Evolutionary conservation across 2,329 filamentous ascomycete genomes (phyloP).

Genomic region (Hymenoscyphus albidus): DNA sequence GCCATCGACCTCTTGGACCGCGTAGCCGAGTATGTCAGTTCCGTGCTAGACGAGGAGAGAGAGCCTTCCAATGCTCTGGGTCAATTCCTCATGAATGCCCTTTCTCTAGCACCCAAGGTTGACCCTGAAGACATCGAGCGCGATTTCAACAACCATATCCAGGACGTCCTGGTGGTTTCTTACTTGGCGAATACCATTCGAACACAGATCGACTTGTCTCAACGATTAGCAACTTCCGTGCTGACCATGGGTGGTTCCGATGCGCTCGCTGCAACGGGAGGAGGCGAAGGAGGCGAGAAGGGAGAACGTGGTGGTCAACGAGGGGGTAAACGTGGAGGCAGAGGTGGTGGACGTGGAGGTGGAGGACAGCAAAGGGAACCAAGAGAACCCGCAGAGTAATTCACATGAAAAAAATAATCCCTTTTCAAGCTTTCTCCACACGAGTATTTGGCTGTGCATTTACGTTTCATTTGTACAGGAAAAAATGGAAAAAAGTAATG

Average conservation of each 20-base stretch:
- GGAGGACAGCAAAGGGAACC: slow-evolving; percentile 45
- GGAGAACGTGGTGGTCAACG: slow-evolving; percentile 43
- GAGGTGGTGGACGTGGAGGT: slow-evolving; percentile 49
- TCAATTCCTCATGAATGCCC: slow-evolving; percentile 90
- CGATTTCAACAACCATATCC: slow-evolving; percentile 99
- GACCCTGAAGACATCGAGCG: slow-evolving; percentile 85
- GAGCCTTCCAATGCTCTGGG: slow-evolving; percentile 87
- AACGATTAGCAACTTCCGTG: slow-evolving; percentile 81
- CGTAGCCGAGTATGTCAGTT: slow-evolving; percentile 86
- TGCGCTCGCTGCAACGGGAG: slow-evolving; percentile 35
- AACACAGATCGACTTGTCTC: slow-evolving; percentile 97
- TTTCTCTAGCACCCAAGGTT: slow-evolving; percentile 92
- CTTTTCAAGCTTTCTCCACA: slow-evolving; percentile 31
- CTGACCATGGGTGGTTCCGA: slow-evolving; percentile 55
- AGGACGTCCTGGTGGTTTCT: slow-evolving; percentile 96
- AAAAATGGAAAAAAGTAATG: slow-evolving; percentile 34
- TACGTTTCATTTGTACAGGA: slow-evolving; percentile 33
- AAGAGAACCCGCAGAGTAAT: slow-evolving; percentile 49
- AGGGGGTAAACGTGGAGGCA: slow-evolving; percentile 46
- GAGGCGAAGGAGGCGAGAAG: slow-evolving; percentile 45
- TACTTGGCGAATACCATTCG: slow-evolving; percentile 98
- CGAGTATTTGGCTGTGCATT: slow-evolving; percentile 26
- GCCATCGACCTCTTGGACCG: slow-evolving; percentile 87
- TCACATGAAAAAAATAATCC: background rate
- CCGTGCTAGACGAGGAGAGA: slow-evolving; percentile 89